Evolutionary conservation across 2,329 filamentous ascomycete species (phyloP), one percentile per base, ranked within the genome.

Genomic region (Fusarium chlamydosporum): DNA sequence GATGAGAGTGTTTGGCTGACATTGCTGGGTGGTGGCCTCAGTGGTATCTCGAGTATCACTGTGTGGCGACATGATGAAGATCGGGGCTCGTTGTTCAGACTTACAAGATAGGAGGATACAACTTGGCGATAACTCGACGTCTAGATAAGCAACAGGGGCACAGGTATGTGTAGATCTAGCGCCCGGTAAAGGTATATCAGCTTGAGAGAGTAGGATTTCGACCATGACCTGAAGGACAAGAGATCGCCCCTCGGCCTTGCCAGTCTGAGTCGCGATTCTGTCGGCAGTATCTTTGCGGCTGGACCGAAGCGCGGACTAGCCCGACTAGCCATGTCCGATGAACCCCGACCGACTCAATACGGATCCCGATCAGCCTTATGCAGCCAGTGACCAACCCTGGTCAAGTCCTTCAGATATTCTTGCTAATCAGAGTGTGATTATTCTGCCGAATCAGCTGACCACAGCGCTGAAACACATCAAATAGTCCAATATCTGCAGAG

Each of bases 381-480:
- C 18, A 33, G n/a, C 29, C 4, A 23, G 23, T 23, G 23, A 23
- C 23, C 23, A 23, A 23, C 5, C 4, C 18, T 26, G 35, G n/a
- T 15, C 31, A n/a, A 26, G 15, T 7, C 10, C 4, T 8, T 12
- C 10, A 9, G 18, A n/a, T 16, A 15, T 6, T 23, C 20, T 48
- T 2, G 8, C 18, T 37, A 8, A 9, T 23, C 5, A 23, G 23
- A 34, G 16, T 7, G 5, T 48, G 10, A n/a, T 10, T 27, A 15
- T 48, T 16, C 26, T 37, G 18, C 10, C 23, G 4, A 35, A 27
- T 35, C 29, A 27, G 16, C 31, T 34, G 20, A 48, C 27, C 13
- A 13, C 15, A 27, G 15, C 33, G 11, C 10, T 71, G 34, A 65
- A 61, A 12, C 15, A 48, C 4, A 12, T 51, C 16, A 40, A 51